Evolutionary conservation across 2,329 filamentous ascomycete genomes (phyloP).

Genomic region (Penicillium freii): DNA sequence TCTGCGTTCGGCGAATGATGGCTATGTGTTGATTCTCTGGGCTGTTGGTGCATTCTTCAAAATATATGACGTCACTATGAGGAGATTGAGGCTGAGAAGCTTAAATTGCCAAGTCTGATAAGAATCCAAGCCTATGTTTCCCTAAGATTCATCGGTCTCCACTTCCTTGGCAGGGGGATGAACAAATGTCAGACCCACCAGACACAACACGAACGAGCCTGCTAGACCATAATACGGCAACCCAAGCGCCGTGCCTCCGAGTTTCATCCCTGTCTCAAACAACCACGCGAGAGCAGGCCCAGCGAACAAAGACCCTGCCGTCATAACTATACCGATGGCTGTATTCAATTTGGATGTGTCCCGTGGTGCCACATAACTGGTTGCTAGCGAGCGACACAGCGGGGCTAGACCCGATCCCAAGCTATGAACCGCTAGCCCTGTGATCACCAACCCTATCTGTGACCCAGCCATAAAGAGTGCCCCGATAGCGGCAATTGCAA

Average conservation of each 20-base stretch:
- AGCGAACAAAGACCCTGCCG: not conserved
- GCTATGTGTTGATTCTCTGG: not conserved
- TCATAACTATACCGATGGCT: not conserved
- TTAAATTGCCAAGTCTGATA: no score
- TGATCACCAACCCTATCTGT: not conserved
- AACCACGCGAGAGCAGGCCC: not conserved
- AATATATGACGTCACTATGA: not conserved
- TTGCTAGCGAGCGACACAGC: not conserved
- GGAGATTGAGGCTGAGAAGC: no score
- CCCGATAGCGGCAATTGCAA: not conserved
- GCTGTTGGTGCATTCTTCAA: no score
- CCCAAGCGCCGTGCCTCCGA: not conserved
- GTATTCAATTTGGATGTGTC: not conserved
- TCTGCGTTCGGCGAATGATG: not conserved
- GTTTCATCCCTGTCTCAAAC: not conserved
- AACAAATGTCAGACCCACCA: not conserved
- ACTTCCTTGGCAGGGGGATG: not conserved
- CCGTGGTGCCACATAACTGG: not conserved
- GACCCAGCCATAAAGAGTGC: not conserved
- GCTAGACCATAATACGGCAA: not conserved
- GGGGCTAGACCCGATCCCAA: not conserved
- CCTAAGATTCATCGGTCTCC: not conserved
- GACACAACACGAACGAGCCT: not conserved
- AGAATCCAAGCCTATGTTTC: no score
- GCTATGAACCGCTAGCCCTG: not conserved